Evolutionary conservation across 2,329 filamentous ascomycete genomes (phyloP), one percentile per base, ranked within the genome.

Genomic region (Purpureocillium takamizusanense): DNA sequence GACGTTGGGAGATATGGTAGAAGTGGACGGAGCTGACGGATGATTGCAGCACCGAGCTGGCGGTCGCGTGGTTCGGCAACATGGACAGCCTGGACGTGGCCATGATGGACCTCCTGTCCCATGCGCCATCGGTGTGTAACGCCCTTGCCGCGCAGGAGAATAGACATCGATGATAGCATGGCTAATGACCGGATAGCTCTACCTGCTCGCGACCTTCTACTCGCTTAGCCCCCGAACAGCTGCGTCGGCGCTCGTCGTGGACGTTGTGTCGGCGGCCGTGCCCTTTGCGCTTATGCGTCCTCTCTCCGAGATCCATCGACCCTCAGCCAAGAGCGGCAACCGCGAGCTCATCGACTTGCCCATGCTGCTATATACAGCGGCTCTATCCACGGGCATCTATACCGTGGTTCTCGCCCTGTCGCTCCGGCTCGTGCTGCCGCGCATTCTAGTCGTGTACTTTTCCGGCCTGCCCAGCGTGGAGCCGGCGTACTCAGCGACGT

Each of bases 191-290:
- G 7, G 28, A 30, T 37, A 81, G 76, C 76, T 83, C 45, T 85
- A 84, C 54, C 78, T 95, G 32, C 69, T 94, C 21, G 70, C 71
- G 23, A 78, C 78, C 37, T 95, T 94, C 66, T 95, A 94, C 71
- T 62, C 69, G 28, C 71, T 94, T 48, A 72, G 74, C 18, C 66
- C 74, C 18, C 59, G 66, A 38, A 81, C 83, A 0, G 70, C 81
- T 15, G 52, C 78, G 23, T 65, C 74, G 30, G 77, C 77, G 28
- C 71, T 87, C 36, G 57, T 64, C 27, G 82, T 90, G 51, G 83
- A 89, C 50, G 65, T 84, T 37, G 51, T 81, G 42, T 77, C 85
- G 3, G 76, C 78, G 31, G 79, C 81, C 31, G 54, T 86, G 21
- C 87, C 89, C 1, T 90, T 94, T 60, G 70, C 74, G 42, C 71